Base-by-base conservation (phyloP, 768 basidiomycete genomes). In the Phaeolepiota aurea region DNA sequence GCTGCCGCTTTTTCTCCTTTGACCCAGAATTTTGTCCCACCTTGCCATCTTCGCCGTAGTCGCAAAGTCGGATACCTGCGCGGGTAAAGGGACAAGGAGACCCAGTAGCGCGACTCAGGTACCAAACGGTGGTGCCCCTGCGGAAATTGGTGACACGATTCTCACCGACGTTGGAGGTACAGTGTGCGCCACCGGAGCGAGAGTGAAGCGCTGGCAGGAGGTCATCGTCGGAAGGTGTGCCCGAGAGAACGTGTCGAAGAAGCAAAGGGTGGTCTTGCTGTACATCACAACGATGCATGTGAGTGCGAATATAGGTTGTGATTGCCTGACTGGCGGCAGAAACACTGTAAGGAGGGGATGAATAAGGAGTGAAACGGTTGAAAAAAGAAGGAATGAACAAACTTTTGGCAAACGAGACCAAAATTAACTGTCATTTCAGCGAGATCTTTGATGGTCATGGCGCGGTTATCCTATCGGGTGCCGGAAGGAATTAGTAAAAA, bases 401-500 rank as follows among this genome's bases (percentile, higher is more conserved):
- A 88, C 85, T 83, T 87, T 65, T 85, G 82, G 58, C 83, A 85
- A 43, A 74, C 64, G 14, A 87, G 67, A 38, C 85, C 85, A 51
- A 68, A 74, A 46, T 63, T 65, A 47, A 78, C 68, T 25, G 77
- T 71, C 63, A 79, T 74, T 50, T 87, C 82, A 21, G 86, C 79
- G 40, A 88, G 76, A 64, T 88, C 85, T 58, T 87, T 88, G 64
- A 87, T 82, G 31, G 85, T 87, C 79, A 87, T 83, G 35, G 85
- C 85, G 37, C 82, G 77, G 59, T 88, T 88, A 53, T 82, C 76
- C 82, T 86, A n/a, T n/a, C n/a, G n/a, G n/a, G n/a, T n/a, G n/a
- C n/a, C n/a, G n/a, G n/a, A n/a, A n/a, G n/a, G n/a, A n/a, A n/a
- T n/a, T n/a, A 42, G 15, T 31, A 9, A 28, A 45, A 38, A 43